Base-by-base conservation (phyloP, 2,329 filamentous ascomycete genomes). In the Calonectria multiphialidica region DNA sequence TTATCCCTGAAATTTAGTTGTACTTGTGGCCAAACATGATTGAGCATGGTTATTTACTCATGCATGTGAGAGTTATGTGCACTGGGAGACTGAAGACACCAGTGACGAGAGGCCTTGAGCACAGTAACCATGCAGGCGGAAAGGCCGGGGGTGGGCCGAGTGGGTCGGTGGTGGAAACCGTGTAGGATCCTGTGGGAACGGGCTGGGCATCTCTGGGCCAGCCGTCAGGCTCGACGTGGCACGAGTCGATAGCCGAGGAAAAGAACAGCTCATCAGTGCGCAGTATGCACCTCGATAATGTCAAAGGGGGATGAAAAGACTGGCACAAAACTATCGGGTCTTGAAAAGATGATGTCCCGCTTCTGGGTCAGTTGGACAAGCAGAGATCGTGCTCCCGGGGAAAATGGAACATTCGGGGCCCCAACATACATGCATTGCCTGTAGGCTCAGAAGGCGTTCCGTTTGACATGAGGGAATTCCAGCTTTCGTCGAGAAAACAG, bases 141-240 rank as follows among this genome's bases (percentile, higher is more conserved):
- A 44, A 64, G 69, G 47, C 64, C 47, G 47, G 55, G 66, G 47
- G 47, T 67, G 64, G 63, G 21, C 45, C 35, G 68, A 55, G 55
- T 37, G 45, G 57, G 35, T 28, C 28, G 45, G 75, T 74, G 70
- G 65, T 76, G 63, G 74, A 75, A 45, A 68, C 65, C 15, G 72
- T 73, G 68, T 74, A 76, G 65, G 75, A 63, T 42, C 21, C 68
- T 45, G 68, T 76, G 78, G 77, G 77, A 74, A 72, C 77, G 72
- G 74, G 72, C 73, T 76, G 68, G 74, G 67, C 67, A 68, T 64
- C 72, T 72, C 68, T 71, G 66, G 67, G 66, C 76, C 77, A 79
- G 77, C 77, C 64, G 71, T 67, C 75, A 72, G 59, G 63, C 70
- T 77, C 66, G 72, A 79, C 77, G 77, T 79, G 77, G 77, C 77